phyloP scores from a whole-genome alignment of 306 rosid species.

The Glycyrrhiza uralensis region DNA sequence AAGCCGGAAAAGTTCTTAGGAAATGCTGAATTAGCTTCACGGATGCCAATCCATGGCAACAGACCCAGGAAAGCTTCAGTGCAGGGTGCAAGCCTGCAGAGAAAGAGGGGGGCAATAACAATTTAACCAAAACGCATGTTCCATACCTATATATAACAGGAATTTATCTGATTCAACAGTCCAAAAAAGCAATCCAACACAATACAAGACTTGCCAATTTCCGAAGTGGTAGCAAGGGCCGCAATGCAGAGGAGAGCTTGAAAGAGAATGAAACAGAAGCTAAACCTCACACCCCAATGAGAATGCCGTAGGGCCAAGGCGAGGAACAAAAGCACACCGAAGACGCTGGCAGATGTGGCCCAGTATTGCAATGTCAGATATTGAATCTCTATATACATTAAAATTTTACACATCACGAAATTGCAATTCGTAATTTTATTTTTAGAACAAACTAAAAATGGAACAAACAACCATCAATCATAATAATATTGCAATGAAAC shows the following conservation, averaged over 20 bases:
- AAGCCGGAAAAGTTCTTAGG: slow-evolving; percentile 71
- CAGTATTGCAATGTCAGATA: slow-evolving; percentile 81
- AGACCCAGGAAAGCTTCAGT: slow-evolving; percentile 65
- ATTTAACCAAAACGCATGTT: neutral
- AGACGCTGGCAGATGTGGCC: slow-evolving; percentile 75
- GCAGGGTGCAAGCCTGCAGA: slow-evolving; percentile 49
- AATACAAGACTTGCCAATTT: slow-evolving; percentile 49
- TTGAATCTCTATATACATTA: slow-evolving; percentile 61
- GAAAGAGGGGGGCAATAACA: neutral
- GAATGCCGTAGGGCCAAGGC: slow-evolving; percentile 29
- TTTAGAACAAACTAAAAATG: neutral
- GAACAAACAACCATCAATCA: neutral
- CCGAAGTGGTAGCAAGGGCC: slow-evolving; percentile 48
- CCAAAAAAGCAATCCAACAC: neutral
- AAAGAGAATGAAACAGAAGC: slow-evolving; percentile 42
- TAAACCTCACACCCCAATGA: slow-evolving; percentile 46
- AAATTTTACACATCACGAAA: slow-evolving; percentile 22
- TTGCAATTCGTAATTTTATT: neutral
- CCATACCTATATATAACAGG: neutral
- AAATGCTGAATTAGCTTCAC: slow-evolving; percentile 71
- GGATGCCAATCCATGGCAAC: slow-evolving; percentile 79
- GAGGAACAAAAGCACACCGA: slow-evolving; percentile 60
- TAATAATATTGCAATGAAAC: neutral
- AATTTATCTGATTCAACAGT: neutral
- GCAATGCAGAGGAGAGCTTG: slow-evolving; percentile 40